Evolutionary conservation across 73 alveolate species (phyloP).

Genomic region (Paramecium tetraurelia): DNA sequence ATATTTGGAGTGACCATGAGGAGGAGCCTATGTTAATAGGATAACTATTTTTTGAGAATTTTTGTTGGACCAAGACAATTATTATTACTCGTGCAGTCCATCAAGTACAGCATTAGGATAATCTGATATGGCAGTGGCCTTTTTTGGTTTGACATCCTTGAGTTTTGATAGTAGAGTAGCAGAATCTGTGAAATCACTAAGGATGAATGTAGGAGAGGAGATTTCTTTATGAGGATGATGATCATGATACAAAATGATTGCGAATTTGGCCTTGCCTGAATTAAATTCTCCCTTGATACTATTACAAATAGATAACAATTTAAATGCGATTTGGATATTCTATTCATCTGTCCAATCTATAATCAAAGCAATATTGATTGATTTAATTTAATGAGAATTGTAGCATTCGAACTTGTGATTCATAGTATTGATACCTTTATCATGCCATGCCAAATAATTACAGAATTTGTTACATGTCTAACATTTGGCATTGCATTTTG

Average conservation of each 20-base stretch:
- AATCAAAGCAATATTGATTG: background rate
- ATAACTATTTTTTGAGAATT: conserved; percentile 67
- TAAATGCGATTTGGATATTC: background rate
- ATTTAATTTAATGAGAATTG: background rate
- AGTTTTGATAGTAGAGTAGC: background rate
- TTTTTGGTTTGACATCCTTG: background rate
- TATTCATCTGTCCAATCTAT: background rate
- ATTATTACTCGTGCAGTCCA: conserved; percentile 74
- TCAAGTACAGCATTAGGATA: conserved; percentile 85
- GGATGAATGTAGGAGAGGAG: background rate
- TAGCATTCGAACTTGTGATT: background rate
- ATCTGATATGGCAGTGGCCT: conserved; percentile 38
- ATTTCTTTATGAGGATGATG: background rate
- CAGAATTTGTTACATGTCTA: background rate
- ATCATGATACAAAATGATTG: background rate
- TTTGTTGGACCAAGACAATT: conserved; percentile 77
- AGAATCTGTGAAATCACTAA: background rate
- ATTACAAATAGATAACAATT: background rate
- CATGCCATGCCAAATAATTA: conserved; percentile 15
- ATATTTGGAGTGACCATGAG: conserved; percentile 72
- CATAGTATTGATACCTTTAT: background rate
- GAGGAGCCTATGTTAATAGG: conserved; percentile 85
- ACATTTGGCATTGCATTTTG: background rate
- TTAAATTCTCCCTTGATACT: background rate
- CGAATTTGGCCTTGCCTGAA: background rate